These are phyloP conservation scores for Candida quercuum DNA, from an alignment of 805 yeast species.

Conservation along the genomic window DNA sequence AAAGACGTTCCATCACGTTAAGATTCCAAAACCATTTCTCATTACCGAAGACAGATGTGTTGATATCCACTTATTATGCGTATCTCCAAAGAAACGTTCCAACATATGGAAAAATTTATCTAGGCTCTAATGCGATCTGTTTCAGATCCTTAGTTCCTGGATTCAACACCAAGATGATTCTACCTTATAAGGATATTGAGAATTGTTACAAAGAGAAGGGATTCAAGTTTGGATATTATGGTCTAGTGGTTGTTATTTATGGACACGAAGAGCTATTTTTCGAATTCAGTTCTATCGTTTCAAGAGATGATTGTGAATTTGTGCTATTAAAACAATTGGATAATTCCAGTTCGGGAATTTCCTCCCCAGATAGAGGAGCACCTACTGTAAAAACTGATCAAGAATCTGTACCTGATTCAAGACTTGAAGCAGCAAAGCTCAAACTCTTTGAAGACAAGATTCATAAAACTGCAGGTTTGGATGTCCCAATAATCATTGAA, in stretches of 20 bases:
- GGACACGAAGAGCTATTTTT: slow-evolving; percentile 76
- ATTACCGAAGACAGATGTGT: slow-evolving; percentile 40
- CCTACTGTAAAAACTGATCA: slow-evolving; percentile 11
- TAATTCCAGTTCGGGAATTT: slow-evolving; percentile 21
- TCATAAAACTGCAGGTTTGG: slow-evolving; percentile 52
- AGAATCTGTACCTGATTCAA: slow-evolving; percentile 19
- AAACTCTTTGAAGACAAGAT: slow-evolving; percentile 64
- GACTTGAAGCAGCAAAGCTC: slow-evolving; percentile 51
- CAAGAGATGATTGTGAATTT: slow-evolving; percentile 69
- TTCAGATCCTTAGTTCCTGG: slow-evolving; percentile 80
- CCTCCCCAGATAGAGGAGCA: slow-evolving; percentile 4
- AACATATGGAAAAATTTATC: slow-evolving; percentile 74
- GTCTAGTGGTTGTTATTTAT: slow-evolving; percentile 61
- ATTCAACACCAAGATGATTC: slow-evolving; percentile 69
- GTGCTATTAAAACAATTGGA: slow-evolving; percentile 49
- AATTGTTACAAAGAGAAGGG: slow-evolving; percentile 64
- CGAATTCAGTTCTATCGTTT: slow-evolving; percentile 60
- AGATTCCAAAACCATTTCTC: slow-evolving; percentile 66
- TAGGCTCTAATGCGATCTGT: slow-evolving; percentile 67
- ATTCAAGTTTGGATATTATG: slow-evolving; percentile 62
- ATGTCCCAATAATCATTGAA: slow-evolving; percentile 64
- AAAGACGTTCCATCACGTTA: slow-evolving; percentile 41
- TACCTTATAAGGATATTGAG: slow-evolving; percentile 73
- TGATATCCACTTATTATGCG: slow-evolving; percentile 66
- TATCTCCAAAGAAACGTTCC: slow-evolving; percentile 71